A percentile compares a stretch with the other conserved stretches of the same genome.
Evolutionary conservation across 371 early-diverging fungal species (phyloP).

Genomic region (Catenaria anguillulae): DNA sequence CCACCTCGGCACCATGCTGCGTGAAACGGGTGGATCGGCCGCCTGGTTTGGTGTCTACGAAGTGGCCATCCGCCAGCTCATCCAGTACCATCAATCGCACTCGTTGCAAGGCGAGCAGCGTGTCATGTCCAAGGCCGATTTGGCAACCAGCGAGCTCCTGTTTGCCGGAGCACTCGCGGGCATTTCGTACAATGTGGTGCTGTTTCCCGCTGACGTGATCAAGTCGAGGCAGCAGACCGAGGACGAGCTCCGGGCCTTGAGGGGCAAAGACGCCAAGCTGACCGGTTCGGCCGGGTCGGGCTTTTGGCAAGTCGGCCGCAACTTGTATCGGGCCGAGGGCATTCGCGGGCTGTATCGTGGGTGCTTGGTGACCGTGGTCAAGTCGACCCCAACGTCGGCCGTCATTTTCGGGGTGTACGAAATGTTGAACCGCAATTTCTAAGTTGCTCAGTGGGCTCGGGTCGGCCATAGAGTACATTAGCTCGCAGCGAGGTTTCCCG

Average conservation of each 20-base stretch:
- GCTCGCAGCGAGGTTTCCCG: too few species aligned
- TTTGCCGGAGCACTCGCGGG: conserved; percentile 83
- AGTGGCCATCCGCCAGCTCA: conserved; percentile 42
- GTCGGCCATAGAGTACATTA: too few species aligned
- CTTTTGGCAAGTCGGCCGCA: conserved; percentile 29
- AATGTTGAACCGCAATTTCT: not conserved
- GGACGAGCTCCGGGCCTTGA: conserved; percentile 29
- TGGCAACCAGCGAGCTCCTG: conserved; percentile 54
- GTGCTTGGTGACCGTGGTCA: conserved; percentile 74
- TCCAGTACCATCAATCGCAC: too few species aligned
- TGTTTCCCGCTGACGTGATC: conserved; percentile 89
- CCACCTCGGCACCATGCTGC: conserved; percentile 66
- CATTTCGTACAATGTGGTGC: conserved; percentile 70
- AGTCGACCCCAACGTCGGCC: conserved; percentile 82
- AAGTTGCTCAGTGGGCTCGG: too few species aligned
- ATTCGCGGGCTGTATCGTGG: conserved; percentile 80
- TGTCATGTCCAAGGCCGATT: conserved; percentile 32
- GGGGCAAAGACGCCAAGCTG: not conserved
- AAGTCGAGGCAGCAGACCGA: conserved; percentile 87
- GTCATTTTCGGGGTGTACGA: conserved; percentile 63
- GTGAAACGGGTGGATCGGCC: conserved; percentile 84
- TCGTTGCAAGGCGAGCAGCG: not conserved
- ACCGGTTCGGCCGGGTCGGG: not conserved
- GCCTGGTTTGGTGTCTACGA: conserved; percentile 95
- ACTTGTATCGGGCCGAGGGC: conserved; percentile 63